Evolutionary conservation across 2,329 filamentous ascomycete species (phyloP), one percentile per base, ranked within the genome.

Genomic region (Fusarium pseudonygamai): DNA sequence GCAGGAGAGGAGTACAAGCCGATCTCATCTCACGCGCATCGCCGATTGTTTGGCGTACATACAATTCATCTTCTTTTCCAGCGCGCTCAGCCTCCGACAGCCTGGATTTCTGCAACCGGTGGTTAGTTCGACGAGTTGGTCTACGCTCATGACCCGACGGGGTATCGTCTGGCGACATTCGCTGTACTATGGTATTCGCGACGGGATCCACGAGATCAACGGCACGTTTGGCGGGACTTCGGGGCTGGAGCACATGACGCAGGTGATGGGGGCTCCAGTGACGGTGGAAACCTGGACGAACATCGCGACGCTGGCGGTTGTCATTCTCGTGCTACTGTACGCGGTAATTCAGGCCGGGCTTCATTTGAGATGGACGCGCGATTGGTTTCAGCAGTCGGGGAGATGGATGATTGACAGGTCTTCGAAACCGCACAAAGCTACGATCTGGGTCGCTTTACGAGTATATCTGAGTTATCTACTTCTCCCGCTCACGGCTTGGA

Each of bases 401-500:
- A 67, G 52, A 8, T 73, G 69, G 71, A 57, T 61, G 4, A 24
- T 76, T 4, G 66, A 73, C 6, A 47, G 55, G 6, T 62, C 69
- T 16, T 36, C 67, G 1, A 22, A 32, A 5, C 52, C 69, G 57
- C 88, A 84, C 14, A 86, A 72, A 49, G 60, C 87, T 14, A 75
- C 73, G 0, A 39, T 69, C 4, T 76, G 89, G 75, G 89, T 88
- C 70, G 80, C 89, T 45, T 83, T 94, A 69, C 88, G 93, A 32
- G 87, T 95, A 65, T 87, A 93, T 12, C 92, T 93, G 83, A 94
- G 93, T 80, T 95, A 91, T 81, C 92, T 95, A 75, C 84, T 94
- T 49, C 82, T 95, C 12, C 93, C 93, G 0, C 86, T 94, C 49
- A 87, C 94, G 15, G 87, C 93, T 0, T 81, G 94, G 55, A 93